Evolutionary conservation across 257 asterid genomes (phyloP).

Genomic region (Verbascum thapsus): DNA sequence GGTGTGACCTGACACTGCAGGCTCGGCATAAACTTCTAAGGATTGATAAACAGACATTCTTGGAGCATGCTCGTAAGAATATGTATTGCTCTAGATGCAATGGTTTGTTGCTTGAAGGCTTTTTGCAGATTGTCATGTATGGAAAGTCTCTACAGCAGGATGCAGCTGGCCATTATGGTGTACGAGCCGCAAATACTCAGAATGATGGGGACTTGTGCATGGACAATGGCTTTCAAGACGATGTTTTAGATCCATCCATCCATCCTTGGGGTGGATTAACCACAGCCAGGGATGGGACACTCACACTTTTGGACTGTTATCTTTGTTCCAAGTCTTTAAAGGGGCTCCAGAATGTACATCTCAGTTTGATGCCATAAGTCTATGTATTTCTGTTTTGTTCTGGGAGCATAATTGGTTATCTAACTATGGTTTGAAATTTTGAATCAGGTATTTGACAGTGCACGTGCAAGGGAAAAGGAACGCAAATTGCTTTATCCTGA

Average conservation of each 20-base stretch:
- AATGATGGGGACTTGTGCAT: conserved; percentile 33
- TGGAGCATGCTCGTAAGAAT: conserved; percentile 73
- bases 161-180: conserved; percentile 36
- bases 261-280: conserved; percentile 81
- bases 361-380: not conserved
- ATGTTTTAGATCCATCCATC: conserved; percentile 62
- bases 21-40: conserved; percentile 63
- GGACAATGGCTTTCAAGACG: conserved; percentile 42
- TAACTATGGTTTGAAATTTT: conserved; percentile 27
- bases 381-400: not conserved
- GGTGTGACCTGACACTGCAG: conserved; percentile 60
- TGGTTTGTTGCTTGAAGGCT: conserved; percentile 71
- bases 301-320: conserved; percentile 64
- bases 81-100: conserved; percentile 80
- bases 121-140: conserved; percentile 62
- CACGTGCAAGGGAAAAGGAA: conserved; percentile 67
- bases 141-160: conserved; percentile 67
- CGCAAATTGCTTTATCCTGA: conserved; percentile 69
- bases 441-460: conserved; percentile 68
- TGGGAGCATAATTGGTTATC: not conserved
- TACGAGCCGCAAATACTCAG: conserved; percentile 37
- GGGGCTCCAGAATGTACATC: conserved; percentile 64
- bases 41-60: conserved; percentile 62
- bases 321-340: conserved; percentile 52
- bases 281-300: conserved; percentile 63